Evolutionary conservation across 805 yeast species (phyloP).

Genomic region (Kodamaea sagamina): DNA sequence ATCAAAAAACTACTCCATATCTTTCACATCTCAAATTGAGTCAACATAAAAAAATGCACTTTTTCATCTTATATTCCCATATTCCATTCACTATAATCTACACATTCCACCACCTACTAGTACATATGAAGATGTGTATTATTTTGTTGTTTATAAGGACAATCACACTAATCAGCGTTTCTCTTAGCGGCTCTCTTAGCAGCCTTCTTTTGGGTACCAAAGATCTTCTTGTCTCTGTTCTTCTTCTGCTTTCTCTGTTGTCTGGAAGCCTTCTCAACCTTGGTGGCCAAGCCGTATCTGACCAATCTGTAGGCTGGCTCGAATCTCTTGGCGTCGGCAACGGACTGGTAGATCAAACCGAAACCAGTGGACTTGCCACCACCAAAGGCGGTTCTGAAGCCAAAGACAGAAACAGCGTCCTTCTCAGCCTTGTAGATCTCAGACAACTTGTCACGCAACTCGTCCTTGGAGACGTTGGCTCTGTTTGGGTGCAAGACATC

Average conservation of each 20-base stretch:
- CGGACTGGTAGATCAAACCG: conserved; percentile 98
- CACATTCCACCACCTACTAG: background rate
- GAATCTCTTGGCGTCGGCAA: conserved; percentile 95
- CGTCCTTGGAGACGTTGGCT: conserved; percentile 99
- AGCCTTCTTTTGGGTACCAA: conserved; percentile 95
- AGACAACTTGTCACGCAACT: conserved; percentile 93
- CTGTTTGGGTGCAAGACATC: conserved; percentile 99
- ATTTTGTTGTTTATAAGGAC: conserved; percentile 7
- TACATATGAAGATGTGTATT: conserved; percentile 4
- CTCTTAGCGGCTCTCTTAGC: conserved; percentile 92
- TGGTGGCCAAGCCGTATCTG: conserved; percentile 96
- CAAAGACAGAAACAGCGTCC: conserved; percentile 95
- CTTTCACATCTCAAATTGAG: too few species aligned
- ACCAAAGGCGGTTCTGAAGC: conserved; percentile 99
- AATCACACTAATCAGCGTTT: conserved; percentile 67
- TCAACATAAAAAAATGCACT: too few species aligned
- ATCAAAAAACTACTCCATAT: too few species aligned
- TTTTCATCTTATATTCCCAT: too few species aligned
- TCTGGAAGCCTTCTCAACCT: conserved; percentile 97
- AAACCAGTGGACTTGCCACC: conserved; percentile 99
- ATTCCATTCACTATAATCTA: too few species aligned
- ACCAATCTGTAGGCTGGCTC: conserved; percentile 99
- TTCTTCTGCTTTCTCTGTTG: conserved; percentile 99
- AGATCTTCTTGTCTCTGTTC: conserved; percentile 99
- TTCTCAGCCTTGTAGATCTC: conserved; percentile 87